Conservation (phyloP, 129 eudicot genomes). For the Logfia minima region DNA sequence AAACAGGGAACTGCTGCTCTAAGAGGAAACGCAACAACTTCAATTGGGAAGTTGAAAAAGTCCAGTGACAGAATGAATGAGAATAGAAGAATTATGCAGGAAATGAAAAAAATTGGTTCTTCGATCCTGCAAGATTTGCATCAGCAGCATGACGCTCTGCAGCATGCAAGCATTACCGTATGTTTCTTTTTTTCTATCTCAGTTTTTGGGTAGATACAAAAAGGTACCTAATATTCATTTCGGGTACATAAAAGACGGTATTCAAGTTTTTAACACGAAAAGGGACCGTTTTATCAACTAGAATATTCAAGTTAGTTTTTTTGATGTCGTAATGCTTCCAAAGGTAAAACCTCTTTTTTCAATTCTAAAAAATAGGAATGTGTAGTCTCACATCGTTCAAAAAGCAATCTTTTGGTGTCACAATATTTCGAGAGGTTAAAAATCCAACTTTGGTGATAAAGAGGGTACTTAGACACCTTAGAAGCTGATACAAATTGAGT, state of each 20-base stretch:
- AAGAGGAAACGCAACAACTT: slow-evolving; percentile 41
- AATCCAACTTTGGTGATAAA: background rate
- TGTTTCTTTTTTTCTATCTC: background rate
- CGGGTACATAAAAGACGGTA: background rate
- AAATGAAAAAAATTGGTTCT: slow-evolving; percentile 50
- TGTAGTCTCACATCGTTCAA: background rate
- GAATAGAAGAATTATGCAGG: slow-evolving; percentile 47
- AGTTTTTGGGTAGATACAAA: background rate
- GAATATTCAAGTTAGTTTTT: background rate
- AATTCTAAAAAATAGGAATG: too few relatives aligned
- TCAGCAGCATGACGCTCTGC: slow-evolving; percentile 51
- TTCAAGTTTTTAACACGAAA: background rate
- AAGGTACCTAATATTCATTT: background rate
- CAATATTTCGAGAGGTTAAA: background rate
- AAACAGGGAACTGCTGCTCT: slow-evolving; percentile 53
- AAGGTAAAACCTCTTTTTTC: background rate
- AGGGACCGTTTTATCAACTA: background rate
- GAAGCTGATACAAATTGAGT: background rate
- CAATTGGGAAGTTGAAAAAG: slow-evolving; percentile 47
- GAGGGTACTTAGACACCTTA: background rate
- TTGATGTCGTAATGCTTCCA: background rate
- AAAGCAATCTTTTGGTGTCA: background rate
- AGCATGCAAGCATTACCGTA: slow-evolving; percentile 53
- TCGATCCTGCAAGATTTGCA: slow-evolving; percentile 55
- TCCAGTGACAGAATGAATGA: slow-evolving; percentile 46